Percentiles rank a stretch among this genome's conserved stretches.
phyloP scores from a whole-genome alignment of 78 protist species.

The slime mould (Dictyostelium discoideum) region dicty_2.7 NC_007090.3:4742001-4742500 shows the following conservation, averaged over 20 bases:
- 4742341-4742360: no score
- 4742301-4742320: no score
- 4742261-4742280: no score
- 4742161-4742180: not conserved
- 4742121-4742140: not conserved
- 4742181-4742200: not conserved
- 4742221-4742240: not conserved
- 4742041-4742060: not conserved
- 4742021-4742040: not conserved
- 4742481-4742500: conserved; percentile 42
- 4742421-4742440: not conserved
- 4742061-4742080: not conserved
- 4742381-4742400: not conserved
- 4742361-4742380: not conserved
- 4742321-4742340: no score
- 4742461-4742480: conserved; percentile 46
- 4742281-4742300: no score
- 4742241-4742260: no score
- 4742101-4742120: not conserved
- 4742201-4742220: no score
- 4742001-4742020: not conserved
- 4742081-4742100: not conserved
- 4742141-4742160: not conserved
- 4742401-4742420: not conserved
- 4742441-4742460: conserved; percentile 13